Base-by-base conservation (phyloP, 306 rosid species). In the Prunus fruticosa region DNA sequence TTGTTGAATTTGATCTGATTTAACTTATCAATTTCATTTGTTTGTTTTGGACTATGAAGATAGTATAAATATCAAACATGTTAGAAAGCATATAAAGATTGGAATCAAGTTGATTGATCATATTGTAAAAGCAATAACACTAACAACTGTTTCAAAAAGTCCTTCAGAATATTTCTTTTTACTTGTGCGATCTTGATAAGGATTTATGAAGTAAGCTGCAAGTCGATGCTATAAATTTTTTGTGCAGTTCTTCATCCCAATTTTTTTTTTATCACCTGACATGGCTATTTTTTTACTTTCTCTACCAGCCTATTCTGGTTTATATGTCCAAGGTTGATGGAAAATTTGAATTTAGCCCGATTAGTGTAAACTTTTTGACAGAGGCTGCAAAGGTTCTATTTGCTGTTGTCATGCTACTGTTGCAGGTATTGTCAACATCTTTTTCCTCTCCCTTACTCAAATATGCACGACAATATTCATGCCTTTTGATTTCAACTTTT, bases 251-350 rank as follows among this genome's bases (percentile, higher is more conserved):
- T 74, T 47, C 69, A 20, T 71, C 49, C 72, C 77, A 69, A 46
- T 45, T 70, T 60, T 56, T 60, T 56, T 38, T 71, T 56, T 9
- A 20, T 64, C 54, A 6, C 20, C 86, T 85, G 69, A 61, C 69
- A 46, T 73, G 25, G 14, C 83, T 71, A 54, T 6, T 57, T 38
- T 38, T 64, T 53, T 76, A 47, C 82, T 68, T 68, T 75, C 73
- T 67, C 75, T 80, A 79, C 82, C 93, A 96, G 99, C 99, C 99
- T 60, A 90, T 96, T 77, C 88, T 96, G 85, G 99, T 96, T 58
- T 96, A 91, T 85, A 93, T 96, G 98, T 93, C 94, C 86, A 96
- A 96, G 89, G 99, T 96, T 79, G 98, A 96, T 88, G 99, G 99
- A 69, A 93, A 88, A 79, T 96, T 93, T 92, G 90, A 87, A 72